phyloP scores from a whole-genome alignment of 441 rosid genomes.

The Aquilaria agallochum region DNA sequence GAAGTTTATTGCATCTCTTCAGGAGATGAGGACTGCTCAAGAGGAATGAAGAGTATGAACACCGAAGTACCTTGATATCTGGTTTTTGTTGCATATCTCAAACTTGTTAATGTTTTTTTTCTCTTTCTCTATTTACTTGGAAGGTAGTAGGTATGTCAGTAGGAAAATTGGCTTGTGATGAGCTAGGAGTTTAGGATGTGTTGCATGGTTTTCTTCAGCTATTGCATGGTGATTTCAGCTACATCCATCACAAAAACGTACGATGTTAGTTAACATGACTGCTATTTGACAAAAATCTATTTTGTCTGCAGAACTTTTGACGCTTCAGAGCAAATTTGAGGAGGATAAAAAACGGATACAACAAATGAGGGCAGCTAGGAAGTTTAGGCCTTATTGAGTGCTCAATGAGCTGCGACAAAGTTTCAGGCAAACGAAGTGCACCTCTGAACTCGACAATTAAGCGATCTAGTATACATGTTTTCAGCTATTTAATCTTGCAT shows the following conservation, averaged over 20 bases:
- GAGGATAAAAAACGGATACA: slow-evolving; percentile 63
- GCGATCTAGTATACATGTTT: too few species aligned
- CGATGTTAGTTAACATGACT: too few species aligned
- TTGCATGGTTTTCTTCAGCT: too few species aligned
- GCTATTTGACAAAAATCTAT: not conserved
- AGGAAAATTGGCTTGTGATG: too few species aligned
- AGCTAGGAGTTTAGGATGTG: too few species aligned
- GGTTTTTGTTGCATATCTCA: not conserved
- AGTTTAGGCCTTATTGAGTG: slow-evolving; percentile 58
- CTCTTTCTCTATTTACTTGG: not conserved
- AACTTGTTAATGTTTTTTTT: not conserved
- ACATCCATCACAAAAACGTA: too few species aligned
- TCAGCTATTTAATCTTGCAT: too few species aligned
- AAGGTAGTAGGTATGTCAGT: not conserved
- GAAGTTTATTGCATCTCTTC: slow-evolving; percentile 71
- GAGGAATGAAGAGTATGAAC: slow-evolving; percentile 87
- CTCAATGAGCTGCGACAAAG: not conserved
- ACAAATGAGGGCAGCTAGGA: slow-evolving; percentile 63
- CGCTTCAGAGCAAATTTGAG: slow-evolving; percentile 69
- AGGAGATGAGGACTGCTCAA: slow-evolving; percentile 74
- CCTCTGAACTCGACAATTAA: too few species aligned
- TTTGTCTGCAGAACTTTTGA: slow-evolving; percentile 54
- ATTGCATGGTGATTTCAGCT: too few species aligned
- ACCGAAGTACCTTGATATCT: slow-evolving; percentile 1
- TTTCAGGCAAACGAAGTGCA: too few species aligned